Conservation (phyloP, 2,329 filamentous ascomycete species). For the Ilyonectria destructans region DNA sequence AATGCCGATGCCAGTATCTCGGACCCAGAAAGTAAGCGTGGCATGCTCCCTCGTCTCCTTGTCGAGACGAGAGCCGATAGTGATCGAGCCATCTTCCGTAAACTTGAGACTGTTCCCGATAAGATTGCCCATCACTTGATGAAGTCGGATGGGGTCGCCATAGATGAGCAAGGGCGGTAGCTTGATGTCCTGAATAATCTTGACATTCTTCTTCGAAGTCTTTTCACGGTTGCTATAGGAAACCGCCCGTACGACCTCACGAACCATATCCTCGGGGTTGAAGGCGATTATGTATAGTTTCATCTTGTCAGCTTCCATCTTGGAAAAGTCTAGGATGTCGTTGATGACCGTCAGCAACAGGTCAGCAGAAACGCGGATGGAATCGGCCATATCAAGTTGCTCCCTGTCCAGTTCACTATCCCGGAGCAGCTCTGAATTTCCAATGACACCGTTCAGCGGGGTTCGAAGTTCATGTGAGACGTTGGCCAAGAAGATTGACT, state of each 20-base stretch:
- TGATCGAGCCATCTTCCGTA: conserved; percentile 88
- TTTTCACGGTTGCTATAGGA: conserved; percentile 78
- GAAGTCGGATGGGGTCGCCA: conserved; percentile 77
- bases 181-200: conserved; percentile 80
- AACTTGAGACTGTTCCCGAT: conserved; percentile 97
- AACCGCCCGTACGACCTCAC: conserved; percentile 76
- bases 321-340: conserved; percentile 95
- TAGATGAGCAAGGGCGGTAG: conserved; percentile 81
- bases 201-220: conserved; percentile 74
- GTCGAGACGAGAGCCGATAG: conserved; percentile 83
- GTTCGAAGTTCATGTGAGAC: conserved; percentile 88
- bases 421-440: conserved; percentile 87
- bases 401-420: conserved; percentile 84
- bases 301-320: conserved; percentile 91
- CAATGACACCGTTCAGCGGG: conserved; percentile 90
- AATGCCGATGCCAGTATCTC: conserved; percentile 94
- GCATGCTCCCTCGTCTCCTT: conserved; percentile 80
- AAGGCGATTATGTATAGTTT: conserved; percentile 83
- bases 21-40: conserved; percentile 86
- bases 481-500: conserved; percentile 85
- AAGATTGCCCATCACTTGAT: conserved; percentile 84
- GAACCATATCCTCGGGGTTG: conserved; percentile 78
- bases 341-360: conserved; percentile 94
- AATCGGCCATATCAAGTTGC: conserved; percentile 89
- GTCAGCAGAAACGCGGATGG: conserved; percentile 89